Evolutionary conservation across 805 yeast genomes (phyloP), one percentile per base, ranked within the genome.

Genomic region (Wickerhamomyces strasburgensis): DNA sequence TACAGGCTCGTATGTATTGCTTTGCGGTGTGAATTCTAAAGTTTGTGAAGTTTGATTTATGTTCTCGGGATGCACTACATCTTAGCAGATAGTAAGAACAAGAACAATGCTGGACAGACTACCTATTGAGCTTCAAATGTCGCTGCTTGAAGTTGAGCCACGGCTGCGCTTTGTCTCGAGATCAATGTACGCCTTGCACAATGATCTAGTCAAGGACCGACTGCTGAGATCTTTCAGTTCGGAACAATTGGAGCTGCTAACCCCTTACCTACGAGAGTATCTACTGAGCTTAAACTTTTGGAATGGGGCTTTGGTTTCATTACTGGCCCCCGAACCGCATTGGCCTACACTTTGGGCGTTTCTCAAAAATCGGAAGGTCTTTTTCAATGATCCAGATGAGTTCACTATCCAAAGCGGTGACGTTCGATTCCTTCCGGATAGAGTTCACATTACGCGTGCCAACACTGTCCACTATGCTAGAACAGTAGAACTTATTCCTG

Each of bases 331-430:
- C 3, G 53, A 47, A 60, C 5, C 46, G 40, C 14, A 48, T 1
- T 79, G 83, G 82, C 64, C 60, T 43, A 57, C 77, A 19, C 61
- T 76, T 1, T 73, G 71, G 42, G 66, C 74, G 0, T 57, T 79
- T 6, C 55, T 74, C 39, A 66, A 64, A 42, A 76, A 74, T 48
- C 65, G 75, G 33, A 55, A 82, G 29, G 47, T 78, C 19, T 78
- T 70, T 53, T 75, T 80, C 14, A 33, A 35, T 14, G 74, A 72
- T 30, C 57, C 60, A 30, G 40, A 57, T 5, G 68, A 66, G 44
- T 65, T 68, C 41, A 54, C 56, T 30, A 63, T 46, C 1, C 57
- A 56, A 23, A 35, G 37, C 17, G 38, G 44, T 25, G 33, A 29
- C 29, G n/a, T 23, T 1, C 4, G 17, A 5, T 13, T 17, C 13